These are phyloP conservation scores for Lactarius vividus DNA, from an alignment of 768 basidiomycete species.

Conservation along the genomic window DNA sequence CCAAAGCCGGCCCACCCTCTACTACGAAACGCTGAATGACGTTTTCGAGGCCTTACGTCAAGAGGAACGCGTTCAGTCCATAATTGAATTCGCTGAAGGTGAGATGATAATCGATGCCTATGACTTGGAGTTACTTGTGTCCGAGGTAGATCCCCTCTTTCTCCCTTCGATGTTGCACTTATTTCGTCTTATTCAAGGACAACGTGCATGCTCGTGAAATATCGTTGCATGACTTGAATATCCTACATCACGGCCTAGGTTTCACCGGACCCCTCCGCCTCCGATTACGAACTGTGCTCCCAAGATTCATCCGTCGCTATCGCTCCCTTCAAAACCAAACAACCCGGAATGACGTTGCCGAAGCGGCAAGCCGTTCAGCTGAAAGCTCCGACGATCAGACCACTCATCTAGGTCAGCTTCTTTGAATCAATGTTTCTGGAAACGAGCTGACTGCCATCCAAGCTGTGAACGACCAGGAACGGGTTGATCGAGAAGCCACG, in stretches of 20 bases:
- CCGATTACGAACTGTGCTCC: conserved; percentile 20
- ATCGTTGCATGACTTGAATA: conserved; percentile 28
- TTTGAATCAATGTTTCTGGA: neutral
- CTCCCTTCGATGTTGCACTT: neutral
- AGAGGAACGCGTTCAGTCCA: conserved; percentile 49
- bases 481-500: conserved; percentile 2
- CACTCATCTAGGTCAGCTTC: conserved; percentile 4
- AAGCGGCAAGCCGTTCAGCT: neutral
- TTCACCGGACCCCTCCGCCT: conserved; percentile 27
- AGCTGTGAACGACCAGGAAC: neutral
- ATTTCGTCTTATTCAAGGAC: conserved; percentile 20
- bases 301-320: conserved; percentile 29
- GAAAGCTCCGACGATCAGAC: conserved; percentile 5
- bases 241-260: conserved; percentile 28
- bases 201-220: conserved; percentile 30
- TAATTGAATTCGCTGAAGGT: conserved; percentile 49
- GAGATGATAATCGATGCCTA: conserved; percentile 72
- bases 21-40: conserved; percentile 69
- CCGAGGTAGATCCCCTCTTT: conserved; percentile 48
- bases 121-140: conserved; percentile 59
- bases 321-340: conserved; percentile 23
- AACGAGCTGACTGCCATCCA: conserved; percentile 3
- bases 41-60: conserved; percentile 72
- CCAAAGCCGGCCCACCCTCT: conserved; percentile 62
- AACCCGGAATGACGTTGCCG: conserved; percentile 6